These are phyloP conservation scores for Hirsutella minnesotensis DNA, from an alignment of 2,329 filamentous ascomycete genomes.

Conservation along the genomic window DNA sequence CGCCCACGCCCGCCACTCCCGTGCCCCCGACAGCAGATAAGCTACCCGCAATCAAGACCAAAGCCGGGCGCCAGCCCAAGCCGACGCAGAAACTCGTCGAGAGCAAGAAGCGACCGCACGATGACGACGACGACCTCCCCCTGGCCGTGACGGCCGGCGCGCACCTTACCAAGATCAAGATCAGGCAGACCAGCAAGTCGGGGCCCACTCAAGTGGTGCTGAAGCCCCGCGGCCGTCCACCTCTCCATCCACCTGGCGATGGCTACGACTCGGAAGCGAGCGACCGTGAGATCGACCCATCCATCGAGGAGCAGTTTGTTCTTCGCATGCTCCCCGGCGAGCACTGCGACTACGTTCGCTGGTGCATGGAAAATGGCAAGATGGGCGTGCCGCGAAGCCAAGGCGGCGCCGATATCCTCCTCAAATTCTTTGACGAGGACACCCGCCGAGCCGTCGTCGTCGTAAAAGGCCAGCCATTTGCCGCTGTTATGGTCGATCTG, in stretches of 20 bases:
- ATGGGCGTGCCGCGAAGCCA: conserved; percentile 54
- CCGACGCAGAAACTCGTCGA: conserved; percentile 45
- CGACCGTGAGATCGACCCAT: conserved; percentile 76
- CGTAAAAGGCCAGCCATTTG: conserved; percentile 60
- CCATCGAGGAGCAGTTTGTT: conserved; percentile 81
- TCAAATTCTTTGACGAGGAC: conserved; percentile 69
- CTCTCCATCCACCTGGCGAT: conserved; percentile 63
- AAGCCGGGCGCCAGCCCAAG: conserved; percentile 47
- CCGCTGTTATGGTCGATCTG: conserved; percentile 68
- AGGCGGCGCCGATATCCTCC: conserved; percentile 64
- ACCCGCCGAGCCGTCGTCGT: conserved; percentile 62
- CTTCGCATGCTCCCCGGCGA: conserved; percentile 79
- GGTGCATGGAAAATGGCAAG: conserved; percentile 63
- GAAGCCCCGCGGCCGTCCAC: conserved; percentile 55
- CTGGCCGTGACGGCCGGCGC: conserved; percentile 12
- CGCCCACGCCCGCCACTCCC: conserved; percentile 19
- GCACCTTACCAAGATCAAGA: conserved; percentile 39
- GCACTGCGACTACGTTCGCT: conserved; percentile 72
- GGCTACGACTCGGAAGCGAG: conserved; percentile 96
- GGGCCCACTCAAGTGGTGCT: conserved; percentile 30
- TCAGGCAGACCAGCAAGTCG: conserved; percentile 27
- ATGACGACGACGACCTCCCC: conserved; percentile 37
- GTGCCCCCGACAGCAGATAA: not conserved
- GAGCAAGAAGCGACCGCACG: conserved; percentile 49
- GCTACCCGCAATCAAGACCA: conserved; percentile 32